Conservation (phyloP, 2,329 filamentous ascomycete genomes). For the Nemania serpens region DNA sequence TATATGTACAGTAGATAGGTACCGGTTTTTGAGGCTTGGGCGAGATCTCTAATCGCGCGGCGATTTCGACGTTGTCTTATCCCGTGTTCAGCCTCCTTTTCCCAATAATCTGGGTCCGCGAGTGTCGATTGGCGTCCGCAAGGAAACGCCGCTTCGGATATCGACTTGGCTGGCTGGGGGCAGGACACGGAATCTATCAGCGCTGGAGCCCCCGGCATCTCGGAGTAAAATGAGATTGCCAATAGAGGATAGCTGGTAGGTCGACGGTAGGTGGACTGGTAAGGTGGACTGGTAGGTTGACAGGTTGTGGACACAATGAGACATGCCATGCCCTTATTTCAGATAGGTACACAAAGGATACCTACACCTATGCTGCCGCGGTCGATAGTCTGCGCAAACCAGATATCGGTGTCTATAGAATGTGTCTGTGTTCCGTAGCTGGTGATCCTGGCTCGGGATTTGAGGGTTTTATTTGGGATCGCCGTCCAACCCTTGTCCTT, state of each 20-base stretch:
- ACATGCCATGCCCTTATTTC: background rate
- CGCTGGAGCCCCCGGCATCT: slow-evolving; percentile 4
- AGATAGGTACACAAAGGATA: background rate
- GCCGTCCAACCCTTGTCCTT: slow-evolving; percentile 18
- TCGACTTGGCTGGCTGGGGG: slow-evolving; percentile 9
- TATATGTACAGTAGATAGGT: background rate
- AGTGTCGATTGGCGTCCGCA: slow-evolving; percentile 29
- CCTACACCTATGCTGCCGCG: background rate
- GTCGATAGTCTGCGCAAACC: background rate
- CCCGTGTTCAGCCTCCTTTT: slow-evolving; percentile 31
- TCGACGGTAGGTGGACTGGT: too few relatives aligned
- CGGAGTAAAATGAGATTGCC: slow-evolving; percentile 3
- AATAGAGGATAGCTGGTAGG: too few relatives aligned
- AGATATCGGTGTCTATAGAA: background rate
- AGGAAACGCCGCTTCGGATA: slow-evolving; percentile 22
- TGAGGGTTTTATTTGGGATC: slow-evolving; percentile 15
- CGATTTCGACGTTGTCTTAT: background rate
- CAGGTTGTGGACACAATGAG: too few relatives aligned
- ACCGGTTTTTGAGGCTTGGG: too few relatives aligned
- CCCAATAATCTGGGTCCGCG: slow-evolving; percentile 35
- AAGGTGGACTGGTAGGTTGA: too few relatives aligned
- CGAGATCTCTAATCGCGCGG: background rate
- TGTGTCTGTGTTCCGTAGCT: background rate
- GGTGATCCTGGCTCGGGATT: background rate
- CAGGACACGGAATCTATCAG: background rate